Conservation (phyloP, 495 filamentous ascomycete species). For the Daldinia vernicosa region DNA sequence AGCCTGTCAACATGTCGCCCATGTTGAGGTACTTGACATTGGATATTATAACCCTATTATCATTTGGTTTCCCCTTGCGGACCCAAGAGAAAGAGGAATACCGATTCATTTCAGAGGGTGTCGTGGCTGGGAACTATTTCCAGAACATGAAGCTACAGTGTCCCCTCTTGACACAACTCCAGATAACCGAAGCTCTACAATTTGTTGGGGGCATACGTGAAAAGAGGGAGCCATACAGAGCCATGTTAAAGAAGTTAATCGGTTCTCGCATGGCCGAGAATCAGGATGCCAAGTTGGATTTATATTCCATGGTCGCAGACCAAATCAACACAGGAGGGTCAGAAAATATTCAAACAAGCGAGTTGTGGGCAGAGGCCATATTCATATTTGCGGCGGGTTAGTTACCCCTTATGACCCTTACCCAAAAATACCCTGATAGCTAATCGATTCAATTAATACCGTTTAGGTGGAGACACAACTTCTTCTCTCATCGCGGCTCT, state of each 20-base stretch:
- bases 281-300: constrained; percentile 28
- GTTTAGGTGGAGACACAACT: neutral
- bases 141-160: neutral
- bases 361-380: constrained; percentile 36
- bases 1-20: constrained; percentile 29
- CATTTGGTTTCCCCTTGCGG: neutral
- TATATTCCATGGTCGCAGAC: constrained; percentile 52
- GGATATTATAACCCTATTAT: constrained; percentile 37
- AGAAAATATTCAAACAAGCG: neutral
- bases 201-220: neutral
- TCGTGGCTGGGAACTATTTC: neutral
- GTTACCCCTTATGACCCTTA: neutral
- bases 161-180: neutral
- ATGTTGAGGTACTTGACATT: constrained; percentile 13
- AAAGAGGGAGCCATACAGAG: neutral
- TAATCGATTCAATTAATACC: neutral
- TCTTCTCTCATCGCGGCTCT: neutral
- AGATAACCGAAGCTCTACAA: neutral
- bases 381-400: constrained; percentile 34
- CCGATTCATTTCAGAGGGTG: neutral
- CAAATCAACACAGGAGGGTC: constrained; percentile 41
- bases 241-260: constrained; percentile 15
- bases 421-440: neutral
- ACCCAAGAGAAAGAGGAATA: neutral
- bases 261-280: constrained; percentile 19